Percentiles rank a stretch among this genome's conserved stretches.
Evolutionary conservation across 768 basidiomycete genomes (phyloP).

Genomic region (Piloderma croceum): DNA sequence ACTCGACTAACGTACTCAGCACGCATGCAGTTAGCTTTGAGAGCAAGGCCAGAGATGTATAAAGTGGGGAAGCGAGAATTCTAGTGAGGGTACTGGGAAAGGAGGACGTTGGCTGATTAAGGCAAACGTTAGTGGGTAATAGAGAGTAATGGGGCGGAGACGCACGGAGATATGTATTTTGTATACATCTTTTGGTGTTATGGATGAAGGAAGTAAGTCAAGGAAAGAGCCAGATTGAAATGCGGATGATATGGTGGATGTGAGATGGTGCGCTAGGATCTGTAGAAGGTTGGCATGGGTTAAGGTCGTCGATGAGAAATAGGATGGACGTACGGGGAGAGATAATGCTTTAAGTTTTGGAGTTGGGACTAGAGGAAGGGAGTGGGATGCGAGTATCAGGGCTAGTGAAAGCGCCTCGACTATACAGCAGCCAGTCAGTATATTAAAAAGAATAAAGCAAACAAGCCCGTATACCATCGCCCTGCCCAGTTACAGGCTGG

Average conservation of each 20-base stretch:
- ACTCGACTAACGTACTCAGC: too few relatives aligned
- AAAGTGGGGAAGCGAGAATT: too few relatives aligned
- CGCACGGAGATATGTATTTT: background rate
- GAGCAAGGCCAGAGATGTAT: too few relatives aligned
- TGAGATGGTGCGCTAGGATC: too few relatives aligned
- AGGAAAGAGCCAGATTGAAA: background rate
- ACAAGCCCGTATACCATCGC: background rate
- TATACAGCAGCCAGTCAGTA: constrained; percentile 5
- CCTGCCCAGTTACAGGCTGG: background rate
- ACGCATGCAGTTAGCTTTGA: too few relatives aligned
- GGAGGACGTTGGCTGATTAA: too few relatives aligned
- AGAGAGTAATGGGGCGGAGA: background rate
- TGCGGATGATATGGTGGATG: background rate
- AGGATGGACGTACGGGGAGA: constrained; percentile 24
- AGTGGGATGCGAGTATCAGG: constrained; percentile 32
- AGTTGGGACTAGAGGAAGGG: constrained; percentile 31
- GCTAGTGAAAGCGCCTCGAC: constrained; percentile 27
- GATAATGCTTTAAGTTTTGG: constrained; percentile 38
- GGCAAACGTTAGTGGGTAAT: too few relatives aligned
- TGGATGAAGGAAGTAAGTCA: background rate
- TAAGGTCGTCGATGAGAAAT: background rate
- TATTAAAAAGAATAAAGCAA: background rate
- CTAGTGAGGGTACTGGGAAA: too few relatives aligned
- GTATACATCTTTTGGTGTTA: background rate
- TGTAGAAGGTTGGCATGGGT: background rate